Base-by-base conservation (phyloP, 2,329 filamentous ascomycete species). In the Ascochyta pisi region DNA sequence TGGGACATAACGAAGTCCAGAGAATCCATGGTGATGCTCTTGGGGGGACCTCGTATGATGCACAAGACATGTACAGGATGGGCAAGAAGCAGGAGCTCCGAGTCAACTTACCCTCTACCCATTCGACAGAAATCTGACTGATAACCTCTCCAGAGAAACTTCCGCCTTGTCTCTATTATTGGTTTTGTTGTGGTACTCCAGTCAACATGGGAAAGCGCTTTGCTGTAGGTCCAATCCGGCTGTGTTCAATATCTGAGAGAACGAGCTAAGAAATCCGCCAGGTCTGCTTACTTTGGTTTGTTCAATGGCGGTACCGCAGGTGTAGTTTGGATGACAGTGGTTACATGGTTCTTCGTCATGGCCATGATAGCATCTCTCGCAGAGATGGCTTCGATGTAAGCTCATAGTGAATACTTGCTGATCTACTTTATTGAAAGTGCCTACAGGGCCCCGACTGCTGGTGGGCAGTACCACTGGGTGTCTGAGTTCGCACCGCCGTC, bases 401-500 rank as follows among this genome's bases (percentile, higher is more conserved):
- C 45, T 38, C n/a, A 4, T 24, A 3, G 15, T 22, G 6, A 4
- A 22, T 27, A 12, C 6, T 3, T 10, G 13, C n/a, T 12, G 1
- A 5, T 26, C 8, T 12, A 33, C 16, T 6, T 31, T 37, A 23
- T 47, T 57, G 39, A 46, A 26, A 7, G 9, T 12, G 4, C 27
- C 26, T 33, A 33, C 10, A 59, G 61, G 63, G 62, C 62, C 1
- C 63, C 63, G 16, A 64, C 57, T 26, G 58, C 63, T 24, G 63
- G 63, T n/a, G 63, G 61, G 8, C 61, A 62, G 16, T 65, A 63
- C 23, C 62, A 65, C 16, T 62, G 54, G 60, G 60, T 62, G n/a
- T 54, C 50, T 19, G 58, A 60, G 29, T 75, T 78, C n/a, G 75
- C 76, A 3, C 77, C 77, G 3, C 63, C 48, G 6, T 38, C 37